Percentiles rank a stretch among this genome's conserved stretches.
phyloP scores from a whole-genome alignment of 2,329 filamentous ascomycete genomes.

The Diaporthe caulivora region DNA sequence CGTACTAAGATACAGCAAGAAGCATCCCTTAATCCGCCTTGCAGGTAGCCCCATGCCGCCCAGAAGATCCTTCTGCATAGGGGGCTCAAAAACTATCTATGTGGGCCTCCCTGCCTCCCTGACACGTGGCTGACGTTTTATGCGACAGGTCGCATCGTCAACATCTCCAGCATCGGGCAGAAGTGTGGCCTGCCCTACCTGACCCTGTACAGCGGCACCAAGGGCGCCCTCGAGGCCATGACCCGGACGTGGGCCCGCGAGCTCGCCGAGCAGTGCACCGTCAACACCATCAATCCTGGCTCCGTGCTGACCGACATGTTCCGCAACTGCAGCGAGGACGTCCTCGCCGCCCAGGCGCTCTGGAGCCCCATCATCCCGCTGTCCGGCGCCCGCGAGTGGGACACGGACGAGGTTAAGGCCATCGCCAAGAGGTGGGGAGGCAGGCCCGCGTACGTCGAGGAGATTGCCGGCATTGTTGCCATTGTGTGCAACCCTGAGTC shows the following conservation, averaged over 20 bases:
- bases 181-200: constrained; percentile 66
- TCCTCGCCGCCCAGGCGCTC: constrained; percentile 51
- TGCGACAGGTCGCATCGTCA: constrained; percentile 63
- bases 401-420: constrained; percentile 47
- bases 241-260: constrained; percentile 73
- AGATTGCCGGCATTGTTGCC: constrained; percentile 42
- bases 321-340: constrained; percentile 65
- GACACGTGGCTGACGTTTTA: constrained; percentile 25
- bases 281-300: constrained; percentile 72
- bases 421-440: constrained; percentile 63
- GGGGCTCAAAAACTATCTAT: background rate
- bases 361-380: constrained; percentile 65
- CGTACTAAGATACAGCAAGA: background rate
- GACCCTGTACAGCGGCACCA: constrained; percentile 71
- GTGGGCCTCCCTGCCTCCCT: constrained; percentile 1
- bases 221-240: constrained; percentile 72
- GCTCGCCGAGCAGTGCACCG: constrained; percentile 67
- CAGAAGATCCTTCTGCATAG: background rate
- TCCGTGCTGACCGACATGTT: constrained; percentile 62
- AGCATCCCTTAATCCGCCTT: background rate
- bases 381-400: constrained; percentile 48
- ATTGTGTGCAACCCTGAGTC: constrained; percentile 42
- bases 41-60: background rate
- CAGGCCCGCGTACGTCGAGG: constrained; percentile 68
- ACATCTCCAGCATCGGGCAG: constrained; percentile 66